Percentiles rank a stretch among this genome's conserved stretches.
phyloP scores from a whole-genome alignment of 2,329 filamentous ascomycete genomes.

The Anthostomella pinea region DNA sequence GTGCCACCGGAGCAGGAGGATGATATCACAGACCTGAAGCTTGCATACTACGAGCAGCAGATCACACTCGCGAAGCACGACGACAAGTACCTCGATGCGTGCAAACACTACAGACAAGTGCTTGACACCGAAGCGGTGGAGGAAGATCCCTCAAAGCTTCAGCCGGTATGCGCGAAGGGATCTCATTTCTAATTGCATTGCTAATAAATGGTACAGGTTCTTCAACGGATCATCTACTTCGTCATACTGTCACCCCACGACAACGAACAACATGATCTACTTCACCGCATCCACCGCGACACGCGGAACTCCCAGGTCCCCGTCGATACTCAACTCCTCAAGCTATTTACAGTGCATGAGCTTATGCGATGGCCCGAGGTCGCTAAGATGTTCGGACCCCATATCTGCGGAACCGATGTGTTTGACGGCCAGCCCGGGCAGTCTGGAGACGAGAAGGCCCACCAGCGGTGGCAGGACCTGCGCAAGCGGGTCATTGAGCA shows the following conservation, averaged over 20 bases:
- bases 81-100: slow-evolving; percentile 93
- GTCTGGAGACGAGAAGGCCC: slow-evolving; percentile 73
- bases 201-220: slow-evolving; percentile 53
- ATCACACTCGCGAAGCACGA: slow-evolving; percentile 95
- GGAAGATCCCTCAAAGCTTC: slow-evolving; percentile 80
- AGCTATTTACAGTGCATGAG: slow-evolving; percentile 92
- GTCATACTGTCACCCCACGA: slow-evolving; percentile 94
- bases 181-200: neutral
- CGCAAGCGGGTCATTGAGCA: slow-evolving; percentile 99
- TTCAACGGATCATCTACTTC: slow-evolving; percentile 96
- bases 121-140: slow-evolving; percentile 95
- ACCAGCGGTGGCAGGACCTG: slow-evolving; percentile 87
- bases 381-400: slow-evolving; percentile 80
- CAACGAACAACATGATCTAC: slow-evolving; percentile 96
- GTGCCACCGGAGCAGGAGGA: slow-evolving; percentile 76
- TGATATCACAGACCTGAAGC: slow-evolving; percentile 93
- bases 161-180: slow-evolving; percentile 61
- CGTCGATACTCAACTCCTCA: slow-evolving; percentile 80
- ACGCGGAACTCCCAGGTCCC: slow-evolving; percentile 74
- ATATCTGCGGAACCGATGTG: slow-evolving; percentile 85
- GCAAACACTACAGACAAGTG: slow-evolving; percentile 97
- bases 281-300: slow-evolving; percentile 89
- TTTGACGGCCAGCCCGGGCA: slow-evolving; percentile 68
- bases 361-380: slow-evolving; percentile 98
- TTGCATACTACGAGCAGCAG: slow-evolving; percentile 96